Base-by-base conservation (phyloP, 371 early-diverging fungal genomes). In the Mucor ambiguus region DNA sequence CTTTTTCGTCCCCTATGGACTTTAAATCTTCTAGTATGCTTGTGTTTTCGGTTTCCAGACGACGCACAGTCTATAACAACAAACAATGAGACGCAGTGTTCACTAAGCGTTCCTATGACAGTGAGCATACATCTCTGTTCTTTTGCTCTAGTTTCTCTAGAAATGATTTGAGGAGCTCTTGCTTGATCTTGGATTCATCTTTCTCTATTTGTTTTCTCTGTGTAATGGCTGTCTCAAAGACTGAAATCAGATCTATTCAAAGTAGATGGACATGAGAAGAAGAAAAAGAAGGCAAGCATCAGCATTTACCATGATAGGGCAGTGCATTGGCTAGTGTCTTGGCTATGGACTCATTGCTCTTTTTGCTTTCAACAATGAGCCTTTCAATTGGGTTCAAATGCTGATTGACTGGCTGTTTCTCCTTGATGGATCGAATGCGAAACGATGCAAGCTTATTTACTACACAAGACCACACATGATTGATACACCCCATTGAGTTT, bases 131-230 rank as follows among this genome's bases (percentile, higher is more conserved):
- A 41, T 32, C 22, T 16, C 41, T 20, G 43, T 65, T 68, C 26
- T 43, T 61, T 37, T 55, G 7, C 30, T 57, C 63, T 14, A 66
- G 37, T 44, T 54, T 59, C 11, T 14, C 24, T n/a, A 71, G 18
- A 41, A 71, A 71, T 20, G 22, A 1, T 9, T 8, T 11, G 0
- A 64, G 26, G 4, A 91, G 79, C 18, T 81, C 68, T 60, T 87
- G 65, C 35, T 89, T 87, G 26, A 83, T 73, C 54, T 83, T 79
- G 37, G 73, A 66, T 49, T 85, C 82, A 30, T 77, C 71, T 18
- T 75, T 67, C 28, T 87, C 88, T 55, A 87, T 64, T 38, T 80
- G 63, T 48, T 82, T 81, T 68, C 87, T 88, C 64, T 87, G 82
- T 22, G 84, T 82, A 30, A 87, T 70, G 28, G 92, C 77, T 37